Conservation (phyloP, 257 asterid species). For the Perilla frutescens region DNA sequence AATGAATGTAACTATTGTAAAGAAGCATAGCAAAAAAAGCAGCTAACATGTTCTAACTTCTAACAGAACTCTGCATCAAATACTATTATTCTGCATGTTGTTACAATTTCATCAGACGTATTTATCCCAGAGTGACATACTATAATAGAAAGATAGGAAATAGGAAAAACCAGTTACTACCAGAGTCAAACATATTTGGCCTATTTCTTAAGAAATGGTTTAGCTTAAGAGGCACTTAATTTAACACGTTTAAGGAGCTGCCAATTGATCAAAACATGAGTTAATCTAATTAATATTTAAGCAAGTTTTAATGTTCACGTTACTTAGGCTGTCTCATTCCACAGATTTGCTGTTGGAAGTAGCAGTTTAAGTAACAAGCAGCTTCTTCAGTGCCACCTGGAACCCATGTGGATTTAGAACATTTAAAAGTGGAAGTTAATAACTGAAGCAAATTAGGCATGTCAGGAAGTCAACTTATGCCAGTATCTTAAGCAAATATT, state of each 20-base stretch:
- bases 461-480: not conserved
- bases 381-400: not conserved
- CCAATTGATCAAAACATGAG: not conserved
- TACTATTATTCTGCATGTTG: not conserved
- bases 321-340: conserved; percentile 5
- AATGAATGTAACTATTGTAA: conserved; percentile 28
- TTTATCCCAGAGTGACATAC: not conserved
- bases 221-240: conserved; percentile 16
- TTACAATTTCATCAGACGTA: not conserved
- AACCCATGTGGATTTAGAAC: conserved; percentile 14
- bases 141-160: not conserved
- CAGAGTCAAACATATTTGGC: conserved; percentile 7
- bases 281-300: not conserved
- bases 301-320: not conserved
- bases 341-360: not conserved
- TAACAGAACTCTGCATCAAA: not conserved
- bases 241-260: not conserved
- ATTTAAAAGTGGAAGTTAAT: not conserved
- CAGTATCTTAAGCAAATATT: not conserved
- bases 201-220: conserved; percentile 9
- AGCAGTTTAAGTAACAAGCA: not conserved
- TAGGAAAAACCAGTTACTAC: not conserved
- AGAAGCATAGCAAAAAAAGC: conserved; percentile 11
- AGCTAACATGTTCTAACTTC: not conserved
- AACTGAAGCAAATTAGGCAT: conserved; percentile 4